A percentile compares a stretch with the other conserved stretches of the same genome.
These are phyloP conservation scores for Lentinula detonsa DNA, from an alignment of 768 basidiomycete species.

Conservation along the genomic window DNA sequence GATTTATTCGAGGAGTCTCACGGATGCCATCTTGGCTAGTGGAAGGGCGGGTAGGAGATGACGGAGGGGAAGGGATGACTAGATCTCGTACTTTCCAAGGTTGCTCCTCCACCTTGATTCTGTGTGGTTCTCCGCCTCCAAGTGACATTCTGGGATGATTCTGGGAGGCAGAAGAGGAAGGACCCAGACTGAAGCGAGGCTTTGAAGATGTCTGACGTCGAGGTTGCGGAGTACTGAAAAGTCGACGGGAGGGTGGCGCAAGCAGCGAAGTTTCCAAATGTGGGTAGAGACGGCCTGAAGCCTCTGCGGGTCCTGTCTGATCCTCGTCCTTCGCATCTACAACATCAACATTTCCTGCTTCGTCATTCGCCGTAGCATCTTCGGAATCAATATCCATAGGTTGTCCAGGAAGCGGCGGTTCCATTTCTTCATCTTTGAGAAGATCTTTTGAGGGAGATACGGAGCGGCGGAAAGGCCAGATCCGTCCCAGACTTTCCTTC, in stretches of 20 bases:
- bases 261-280: slow-evolving; percentile 24
- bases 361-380: background rate
- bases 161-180: slow-evolving; percentile 5
- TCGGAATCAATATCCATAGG: background rate
- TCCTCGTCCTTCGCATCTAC: slow-evolving; percentile 13
- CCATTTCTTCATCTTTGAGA: background rate
- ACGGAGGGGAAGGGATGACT: slow-evolving; percentile 29
- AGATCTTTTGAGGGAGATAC: slow-evolving; percentile 12
- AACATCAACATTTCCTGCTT: background rate
- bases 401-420: background rate
- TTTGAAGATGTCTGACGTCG: slow-evolving; percentile 11
- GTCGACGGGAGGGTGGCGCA: slow-evolving; percentile 14
- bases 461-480: slow-evolving; percentile 33
- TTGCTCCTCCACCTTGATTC: slow-evolving; percentile 37
- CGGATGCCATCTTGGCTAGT: slow-evolving; percentile 10
- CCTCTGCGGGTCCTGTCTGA: slow-evolving; percentile 20
- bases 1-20: background rate
- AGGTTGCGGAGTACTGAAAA: slow-evolving; percentile 58
- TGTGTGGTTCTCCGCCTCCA: slow-evolving; percentile 39
- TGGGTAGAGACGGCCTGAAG: slow-evolving; percentile 16
- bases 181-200: background rate
- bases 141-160: slow-evolving; percentile 31
- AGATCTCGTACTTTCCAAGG: slow-evolving; percentile 56
- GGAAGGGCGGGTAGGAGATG: slow-evolving; percentile 9
- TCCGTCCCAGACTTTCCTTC: slow-evolving; percentile 36